Evolutionary conservation across 2,329 filamentous ascomycete genomes (phyloP), one percentile per base, ranked within the genome.

Genomic region (Diaporthe sp.): DNA sequence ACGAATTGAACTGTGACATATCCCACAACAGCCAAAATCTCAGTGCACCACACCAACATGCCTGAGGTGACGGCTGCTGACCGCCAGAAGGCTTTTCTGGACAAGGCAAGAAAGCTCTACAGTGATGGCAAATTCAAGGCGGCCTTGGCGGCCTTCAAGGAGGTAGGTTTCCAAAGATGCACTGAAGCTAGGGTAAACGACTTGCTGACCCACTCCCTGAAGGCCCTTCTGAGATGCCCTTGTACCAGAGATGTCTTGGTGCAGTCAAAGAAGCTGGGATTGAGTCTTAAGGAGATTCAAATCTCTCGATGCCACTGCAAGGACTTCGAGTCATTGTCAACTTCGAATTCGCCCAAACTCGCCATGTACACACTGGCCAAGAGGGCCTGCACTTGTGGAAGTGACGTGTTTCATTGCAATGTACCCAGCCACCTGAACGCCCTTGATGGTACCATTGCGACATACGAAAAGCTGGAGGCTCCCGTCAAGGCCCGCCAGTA

Each of bases 261-360:
- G 25, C 49, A 71, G 25, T 31, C 69, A n/a, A 61, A 57, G 67
- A 55, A 49, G 49, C 8, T 67, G 37, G 71, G 74, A 4, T 37
- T 74, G 34, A 46, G 39, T 46, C 51, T 65, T 22, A 51, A 65
- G 34, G 51, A 75, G 37, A 61, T 74, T 25, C 46, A 72, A 22
- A 46, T 74, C 4, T 74, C 76, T 9, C 34, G 42, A 22, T 77
- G 76, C 31, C 74, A 77, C 37, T 77, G 76, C 59, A 77, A 72
- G 42, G 71, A 74, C 70, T 68, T 73, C 13, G 37, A 51, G 34
- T 59, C 65, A 13, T n/a, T 74, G 31, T 57, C 67, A 4, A 17
- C 49, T 28, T 34, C 2, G 5, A 25, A 49, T 39, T 53, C 62
- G 6, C 46, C 51, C 46, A 67, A 42, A 19, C 31, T 61, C 31